Evolutionary conservation across 2,329 filamentous ascomycete species (phyloP), one percentile per base, ranked within the genome.

Genomic region (Drechmeria coniospora): DNA sequence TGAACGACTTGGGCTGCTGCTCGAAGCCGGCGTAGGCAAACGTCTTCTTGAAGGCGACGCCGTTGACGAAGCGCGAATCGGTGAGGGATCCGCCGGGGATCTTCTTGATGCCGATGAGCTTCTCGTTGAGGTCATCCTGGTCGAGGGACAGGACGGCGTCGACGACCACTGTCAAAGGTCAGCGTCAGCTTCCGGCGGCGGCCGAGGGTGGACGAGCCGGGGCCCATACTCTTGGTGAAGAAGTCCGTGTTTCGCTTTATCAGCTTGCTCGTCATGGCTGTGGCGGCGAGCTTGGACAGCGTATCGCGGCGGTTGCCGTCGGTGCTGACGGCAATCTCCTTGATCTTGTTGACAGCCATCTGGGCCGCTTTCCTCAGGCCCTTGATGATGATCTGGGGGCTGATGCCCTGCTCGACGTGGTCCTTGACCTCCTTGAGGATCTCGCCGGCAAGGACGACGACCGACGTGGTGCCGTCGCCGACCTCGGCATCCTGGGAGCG

Each of bases 1-100:
- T 74, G 65, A 98, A 95, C 6, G 72, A 76, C 61, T 98, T 98
- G 40, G 90, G 90, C 61, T 98, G 90, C 61, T 98, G 90, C 61
- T 98, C 90, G 59, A 98, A 98, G 50, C 90, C 90, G 43, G 90
- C 90, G 51, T 98, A 98, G 28, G 87, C 86, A 57, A 98, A 98
- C 5, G 90, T 98, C 73, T 98, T 98, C 67, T 95, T 95, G 68
- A 98, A 98, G 20, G 90, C 87, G 36, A 98, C 90, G 49, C 90
- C 90, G 54, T 95, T 90, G 50, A 98, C 79, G 57, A 95, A 95
- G 22, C 93, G 71, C 3, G 87, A 94, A 37, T 95, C 90, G 47
- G 93, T 90, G 18, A 98, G 72, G 21, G 83, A 92, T 53, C 90
- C 90, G 48, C 90, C 90, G 21, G 84, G 87, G 37, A 98, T 86